Evolutionary conservation across 2,329 filamentous ascomycete species (phyloP).

Genomic region (Seiridium unicorne): DNA sequence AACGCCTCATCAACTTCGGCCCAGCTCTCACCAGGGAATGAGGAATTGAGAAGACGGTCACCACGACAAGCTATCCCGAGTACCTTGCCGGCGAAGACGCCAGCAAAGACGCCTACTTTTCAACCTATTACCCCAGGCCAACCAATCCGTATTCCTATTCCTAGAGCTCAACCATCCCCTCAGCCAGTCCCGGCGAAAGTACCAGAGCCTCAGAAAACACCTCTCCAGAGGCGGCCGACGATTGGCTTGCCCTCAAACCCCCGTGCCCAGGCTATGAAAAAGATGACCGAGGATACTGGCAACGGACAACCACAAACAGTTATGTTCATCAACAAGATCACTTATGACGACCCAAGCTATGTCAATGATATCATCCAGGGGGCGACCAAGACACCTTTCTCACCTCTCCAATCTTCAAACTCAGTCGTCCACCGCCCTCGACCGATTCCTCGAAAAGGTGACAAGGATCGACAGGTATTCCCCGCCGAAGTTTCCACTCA

Average conservation of each 20-base stretch:
- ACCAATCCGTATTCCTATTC: constrained; percentile 29
- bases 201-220: constrained; percentile 33
- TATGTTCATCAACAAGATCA: constrained; percentile 55
- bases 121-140: constrained; percentile 25
- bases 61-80: constrained; percentile 35
- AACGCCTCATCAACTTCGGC: constrained; percentile 43
- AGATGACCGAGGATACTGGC: constrained; percentile 22
- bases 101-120: constrained; percentile 18
- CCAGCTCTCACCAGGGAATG: constrained; percentile 49
- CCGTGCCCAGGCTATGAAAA: constrained; percentile 33
- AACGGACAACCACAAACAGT: constrained; percentile 42
- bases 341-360: constrained; percentile 49
- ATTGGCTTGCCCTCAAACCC: constrained; percentile 50
- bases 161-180: constrained; percentile 27
- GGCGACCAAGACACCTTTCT: constrained; percentile 30
- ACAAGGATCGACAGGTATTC: constrained; percentile 46
- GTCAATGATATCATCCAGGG: constrained; percentile 49
- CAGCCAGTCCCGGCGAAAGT: constrained; percentile 22
- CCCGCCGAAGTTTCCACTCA: constrained; percentile 39
- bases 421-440: constrained; percentile 55
- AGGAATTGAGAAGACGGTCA: constrained; percentile 51
- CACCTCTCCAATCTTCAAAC: constrained; percentile 21
- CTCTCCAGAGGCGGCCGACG: constrained; percentile 42
- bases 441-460: constrained; percentile 50
- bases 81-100: constrained; percentile 11